Evolutionary conservation across 2,329 filamentous ascomycete species (phyloP).

Genomic region (Sporothrix protearum): DNA sequence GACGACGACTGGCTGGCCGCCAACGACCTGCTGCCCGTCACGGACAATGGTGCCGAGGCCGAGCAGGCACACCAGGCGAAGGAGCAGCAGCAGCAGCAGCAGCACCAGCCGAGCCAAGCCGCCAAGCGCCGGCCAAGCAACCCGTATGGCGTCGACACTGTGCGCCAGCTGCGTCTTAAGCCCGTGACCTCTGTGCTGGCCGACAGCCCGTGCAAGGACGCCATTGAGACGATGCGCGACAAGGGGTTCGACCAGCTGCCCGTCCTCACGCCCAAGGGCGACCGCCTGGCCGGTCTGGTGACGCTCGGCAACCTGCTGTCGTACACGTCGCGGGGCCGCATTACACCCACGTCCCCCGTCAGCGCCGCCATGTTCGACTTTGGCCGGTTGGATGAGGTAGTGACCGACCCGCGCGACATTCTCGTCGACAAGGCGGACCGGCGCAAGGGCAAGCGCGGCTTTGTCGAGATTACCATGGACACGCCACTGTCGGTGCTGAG

Average conservation of each 20-base stretch:
- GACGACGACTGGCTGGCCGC: slow-evolving; percentile 99
- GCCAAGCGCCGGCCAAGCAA: slow-evolving; percentile 49
- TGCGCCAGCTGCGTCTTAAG: slow-evolving; percentile 81
- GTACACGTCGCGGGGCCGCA: slow-evolving; percentile 81
- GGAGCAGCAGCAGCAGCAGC: slow-evolving; percentile 33
- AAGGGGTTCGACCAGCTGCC: slow-evolving; percentile 97
- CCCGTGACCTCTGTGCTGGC: slow-evolving; percentile 82
- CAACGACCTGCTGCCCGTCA: slow-evolving; percentile 77
- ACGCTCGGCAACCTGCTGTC: slow-evolving; percentile 92
- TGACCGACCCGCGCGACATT: slow-evolving; percentile 77
- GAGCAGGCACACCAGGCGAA: slow-evolving; percentile 35
- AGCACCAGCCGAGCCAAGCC: too few relatives aligned
- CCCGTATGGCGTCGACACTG: slow-evolving; percentile 72
- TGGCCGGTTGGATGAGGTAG: slow-evolving; percentile 76
- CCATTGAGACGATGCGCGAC: slow-evolving; percentile 97
- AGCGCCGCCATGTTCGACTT: slow-evolving; percentile 97
- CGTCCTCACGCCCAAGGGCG: slow-evolving; percentile 67
- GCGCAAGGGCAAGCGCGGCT: slow-evolving; percentile 57
- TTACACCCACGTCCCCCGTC: slow-evolving; percentile 68
- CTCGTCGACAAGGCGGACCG: slow-evolving; percentile 29
- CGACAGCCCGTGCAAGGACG: slow-evolving; percentile 71
- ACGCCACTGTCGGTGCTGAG: slow-evolving; percentile 80
- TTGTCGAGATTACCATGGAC: slow-evolving; percentile 90
- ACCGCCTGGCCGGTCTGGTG: slow-evolving; percentile 80
- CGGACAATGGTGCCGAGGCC: slow-evolving; percentile 48